These are phyloP conservation scores for Candida vartiovaarae DNA, from an alignment of 805 yeast genomes.

Conservation along the genomic window DNA sequence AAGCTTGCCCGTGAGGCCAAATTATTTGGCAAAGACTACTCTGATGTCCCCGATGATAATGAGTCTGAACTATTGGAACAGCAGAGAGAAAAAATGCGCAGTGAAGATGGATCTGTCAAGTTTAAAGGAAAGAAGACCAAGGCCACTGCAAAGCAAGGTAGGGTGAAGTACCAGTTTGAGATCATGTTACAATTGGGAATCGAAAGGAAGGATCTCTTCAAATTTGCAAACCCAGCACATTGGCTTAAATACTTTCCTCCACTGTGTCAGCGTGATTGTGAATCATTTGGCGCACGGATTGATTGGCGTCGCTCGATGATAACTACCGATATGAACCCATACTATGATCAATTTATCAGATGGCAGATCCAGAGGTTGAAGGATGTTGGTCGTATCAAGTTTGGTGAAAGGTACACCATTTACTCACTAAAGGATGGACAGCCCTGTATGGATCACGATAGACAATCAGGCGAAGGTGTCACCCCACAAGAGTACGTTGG, in stretches of 20 bases:
- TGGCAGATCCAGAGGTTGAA: slow-evolving; percentile 94
- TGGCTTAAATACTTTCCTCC: slow-evolving; percentile 95
- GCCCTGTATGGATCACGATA: slow-evolving; percentile 99
- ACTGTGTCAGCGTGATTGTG: slow-evolving; percentile 73
- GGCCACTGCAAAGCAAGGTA: slow-evolving; percentile 89
- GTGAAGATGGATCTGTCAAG: slow-evolving; percentile 76
- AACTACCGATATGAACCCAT: slow-evolving; percentile 93
- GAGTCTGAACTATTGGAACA: slow-evolving; percentile 39
- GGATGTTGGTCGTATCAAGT: slow-evolving; percentile 85
- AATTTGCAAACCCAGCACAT: slow-evolving; percentile 86
- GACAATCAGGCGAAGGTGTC: slow-evolving; percentile 95
- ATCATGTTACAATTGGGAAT: slow-evolving; percentile 95
- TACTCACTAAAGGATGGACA: slow-evolving; percentile 98
- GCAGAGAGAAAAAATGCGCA: slow-evolving; percentile 26
- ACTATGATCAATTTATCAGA: slow-evolving; percentile 88
- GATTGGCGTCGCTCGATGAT: slow-evolving; percentile 98
- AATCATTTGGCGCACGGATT: slow-evolving; percentile 80
- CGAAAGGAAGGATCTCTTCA: slow-evolving; percentile 69
- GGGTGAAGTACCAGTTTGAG: slow-evolving; percentile 91
- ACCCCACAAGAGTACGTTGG: slow-evolving; percentile 95
- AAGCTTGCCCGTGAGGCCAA: slow-evolving; percentile 90
- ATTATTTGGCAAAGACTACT: slow-evolving; percentile 76
- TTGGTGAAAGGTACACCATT: slow-evolving; percentile 96
- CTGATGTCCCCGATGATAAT: slow-evolving; percentile 55
- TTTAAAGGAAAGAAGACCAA: slow-evolving; percentile 90